These are phyloP conservation scores for Mycena maculata DNA, from an alignment of 768 basidiomycete species.

Conservation along the genomic window DNA sequence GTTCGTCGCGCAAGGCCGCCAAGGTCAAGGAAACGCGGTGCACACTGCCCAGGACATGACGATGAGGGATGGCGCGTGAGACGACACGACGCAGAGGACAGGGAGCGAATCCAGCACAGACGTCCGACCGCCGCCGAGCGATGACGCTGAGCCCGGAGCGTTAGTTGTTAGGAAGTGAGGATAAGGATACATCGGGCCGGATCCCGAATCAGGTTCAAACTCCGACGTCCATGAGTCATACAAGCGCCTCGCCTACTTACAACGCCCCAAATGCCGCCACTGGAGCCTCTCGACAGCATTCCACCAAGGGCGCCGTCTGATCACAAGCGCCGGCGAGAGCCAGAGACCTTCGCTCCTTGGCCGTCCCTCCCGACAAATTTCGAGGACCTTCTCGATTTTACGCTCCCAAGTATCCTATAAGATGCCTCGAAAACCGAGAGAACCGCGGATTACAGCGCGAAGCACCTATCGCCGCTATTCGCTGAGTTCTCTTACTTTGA, in stretches of 20 bases:
- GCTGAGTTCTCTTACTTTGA: slow-evolving; percentile 7
- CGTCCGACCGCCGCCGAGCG: no score
- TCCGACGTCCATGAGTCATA: background rate
- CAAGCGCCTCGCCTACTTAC: slow-evolving; percentile 35
- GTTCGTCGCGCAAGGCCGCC: background rate
- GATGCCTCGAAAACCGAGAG: slow-evolving; percentile 1
- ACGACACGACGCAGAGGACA: background rate
- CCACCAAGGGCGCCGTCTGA: slow-evolving; percentile 1
- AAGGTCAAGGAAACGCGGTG: background rate
- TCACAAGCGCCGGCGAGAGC: background rate
- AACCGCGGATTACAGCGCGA: background rate
- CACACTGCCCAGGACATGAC: background rate
- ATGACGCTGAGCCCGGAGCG: no score
- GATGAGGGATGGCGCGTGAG: background rate
- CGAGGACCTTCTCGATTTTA: slow-evolving; percentile 3
- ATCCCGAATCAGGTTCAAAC: no score
- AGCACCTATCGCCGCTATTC: background rate
- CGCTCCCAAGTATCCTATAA: background rate
- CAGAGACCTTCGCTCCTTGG: background rate
- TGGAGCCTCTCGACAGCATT: background rate
- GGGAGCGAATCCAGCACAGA: slow-evolving; percentile 5
- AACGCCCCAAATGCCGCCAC: background rate
- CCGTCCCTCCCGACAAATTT: background rate
- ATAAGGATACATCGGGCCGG: no score
- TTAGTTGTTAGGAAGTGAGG: no score